Evolutionary conservation across 2,329 filamentous ascomycete species (phyloP), one percentile per base, ranked within the genome.

Genomic region (Fusarium oligoseptatum): DNA sequence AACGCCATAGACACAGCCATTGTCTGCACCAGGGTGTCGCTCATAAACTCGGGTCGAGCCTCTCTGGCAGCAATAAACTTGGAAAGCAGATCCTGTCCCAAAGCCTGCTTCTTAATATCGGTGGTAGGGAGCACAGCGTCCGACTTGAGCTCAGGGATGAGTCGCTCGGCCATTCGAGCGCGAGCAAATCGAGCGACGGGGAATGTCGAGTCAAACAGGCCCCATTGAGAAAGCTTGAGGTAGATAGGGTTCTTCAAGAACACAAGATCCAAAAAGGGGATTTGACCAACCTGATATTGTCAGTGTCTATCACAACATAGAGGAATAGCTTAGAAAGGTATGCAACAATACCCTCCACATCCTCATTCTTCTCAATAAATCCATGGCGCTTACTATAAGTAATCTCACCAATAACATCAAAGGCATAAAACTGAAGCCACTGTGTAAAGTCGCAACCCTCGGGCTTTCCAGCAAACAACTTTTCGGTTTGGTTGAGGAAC

Each of bases 341-440:
- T 0, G 82, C 84, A 6, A 95, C 88, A 61, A 95, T 95, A 0
- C 92, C 92, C 71, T 94, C 92, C 14, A 95, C 90, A 72, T 95
- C 94, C 78, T 92, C 87, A 60, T 94, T 92, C 79, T 89, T 88
- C 81, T 95, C 93, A 2, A 95, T 83, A 74, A 95, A 95, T 0
- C 94, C 94, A 67, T 95, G 88, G 0, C 92, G 87, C 80, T 94
- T 94, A 80, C 90, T 91, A 83, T 94, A 95, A 0, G 93, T 95
- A 77, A 95, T 89, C 71, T 94, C 91, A 7, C 93, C 93, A 71
- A 95, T 95, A 15, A 95, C 93, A 79, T 95, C 94, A 77, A 95
- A 95, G 0, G 94, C 94, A 76, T 94, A 95, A 80, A 92, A 95
- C 78, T 95, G 93, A 67, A 95, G 84, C 93, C 93, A 95, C 67